Percentiles rank a stretch among this genome's conserved stretches.
These are phyloP conservation scores for Paracorniculantispora psalliotae DNA, from an alignment of 2,329 filamentous ascomycete genomes.

Conservation along the genomic window DNA sequence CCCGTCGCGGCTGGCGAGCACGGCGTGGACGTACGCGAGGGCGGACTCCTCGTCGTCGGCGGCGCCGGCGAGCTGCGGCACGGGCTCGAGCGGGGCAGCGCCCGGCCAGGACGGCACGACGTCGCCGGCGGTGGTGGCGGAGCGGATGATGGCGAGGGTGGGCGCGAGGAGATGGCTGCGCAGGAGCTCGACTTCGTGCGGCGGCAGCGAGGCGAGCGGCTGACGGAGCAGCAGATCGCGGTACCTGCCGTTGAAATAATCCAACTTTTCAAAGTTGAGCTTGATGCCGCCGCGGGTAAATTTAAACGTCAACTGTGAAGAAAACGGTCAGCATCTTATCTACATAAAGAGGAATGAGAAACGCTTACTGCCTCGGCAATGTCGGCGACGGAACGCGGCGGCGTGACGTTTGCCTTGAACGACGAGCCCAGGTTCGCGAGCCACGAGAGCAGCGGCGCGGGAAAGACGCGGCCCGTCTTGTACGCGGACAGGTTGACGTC, in stretches of 20 bases:
- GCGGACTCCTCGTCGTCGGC: slow-evolving; percentile 2
- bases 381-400: slow-evolving; percentile 52
- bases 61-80: slow-evolving; percentile 21
- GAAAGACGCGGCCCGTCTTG: slow-evolving; percentile 40
- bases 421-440: slow-evolving; percentile 60
- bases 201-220: slow-evolving; percentile 19
- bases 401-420: slow-evolving; percentile 23
- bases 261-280: slow-evolving; percentile 74
- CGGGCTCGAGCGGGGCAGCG: slow-evolving; percentile 19
- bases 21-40: slow-evolving; percentile 20
- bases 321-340: not conserved
- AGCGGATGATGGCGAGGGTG: slow-evolving; percentile 20
- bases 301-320: slow-evolving; percentile 69
- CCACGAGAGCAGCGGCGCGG: slow-evolving; percentile 65
- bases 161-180: slow-evolving; percentile 20
- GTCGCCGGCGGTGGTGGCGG: slow-evolving; percentile 16
- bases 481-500: slow-evolving; percentile 48
- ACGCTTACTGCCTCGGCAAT: slow-evolving; percentile 64
- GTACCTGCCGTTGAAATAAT: slow-evolving; percentile 72
- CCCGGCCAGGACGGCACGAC: not conserved
- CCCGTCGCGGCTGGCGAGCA: slow-evolving; percentile 21
- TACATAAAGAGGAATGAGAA: not conserved
- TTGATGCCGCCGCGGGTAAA: slow-evolving; percentile 89
- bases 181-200: slow-evolving; percentile 22
- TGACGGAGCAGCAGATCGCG: slow-evolving; percentile 29